Percentiles rank a stretch among this genome's conserved stretches.
These are phyloP conservation scores for Penicillium argentinense DNA, from an alignment of 495 filamentous ascomycete genomes.

Conservation along the genomic window DNA sequence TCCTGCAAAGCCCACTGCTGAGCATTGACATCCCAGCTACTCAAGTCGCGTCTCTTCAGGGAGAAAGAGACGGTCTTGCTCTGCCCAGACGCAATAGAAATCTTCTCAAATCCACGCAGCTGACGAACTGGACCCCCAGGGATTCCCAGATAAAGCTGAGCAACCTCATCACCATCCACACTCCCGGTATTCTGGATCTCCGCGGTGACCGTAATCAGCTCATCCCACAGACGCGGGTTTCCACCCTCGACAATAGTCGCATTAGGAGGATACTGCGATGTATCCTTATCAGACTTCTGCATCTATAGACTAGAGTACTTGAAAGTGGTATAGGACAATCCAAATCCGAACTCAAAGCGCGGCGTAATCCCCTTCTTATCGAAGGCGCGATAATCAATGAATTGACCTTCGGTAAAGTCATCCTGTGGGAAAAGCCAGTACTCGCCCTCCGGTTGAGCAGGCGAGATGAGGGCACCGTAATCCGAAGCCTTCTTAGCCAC, in stretches of 20 bases:
- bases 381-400: conserved; percentile 79
- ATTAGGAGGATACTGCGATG: conserved; percentile 6
- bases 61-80: conserved; percentile 48
- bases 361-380: conserved; percentile 61
- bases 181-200: conserved; percentile 53
- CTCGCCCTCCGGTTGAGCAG: conserved; percentile 38
- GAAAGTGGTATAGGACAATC: conserved; percentile 67
- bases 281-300: neutral
- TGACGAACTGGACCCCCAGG: conserved; percentile 52
- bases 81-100: conserved; percentile 40
- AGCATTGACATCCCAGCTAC: conserved; percentile 60
- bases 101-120: conserved; percentile 68
- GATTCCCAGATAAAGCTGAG: conserved; percentile 55
- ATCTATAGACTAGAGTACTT: conserved; percentile 38
- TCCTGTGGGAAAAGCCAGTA: conserved; percentile 66
- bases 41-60: conserved; percentile 65
- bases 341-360: conserved; percentile 71
- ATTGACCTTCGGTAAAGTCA: conserved; percentile 69
- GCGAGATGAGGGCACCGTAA: conserved; percentile 55
- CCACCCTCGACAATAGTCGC: conserved; percentile 53
- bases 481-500: conserved; percentile 70
- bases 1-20: conserved; percentile 60
- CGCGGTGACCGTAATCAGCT: conserved; percentile 49
- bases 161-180: conserved; percentile 55
- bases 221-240: conserved; percentile 57